Evolutionary conservation across 176 grass and related monocot genomes (phyloP).

Genomic region (sorghum (Sorghum bicolor)): Sorghum_bicolor_NCBIv3 NC_012874.2:66491501-66492000

Average conservation of each 20-base stretch:
- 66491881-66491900: neutral
- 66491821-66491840: neutral
- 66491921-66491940: conserved; percentile 12
- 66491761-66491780: neutral
- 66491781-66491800: conserved; percentile 19
- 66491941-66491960: neutral
- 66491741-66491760: neutral
- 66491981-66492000: conserved; percentile 5
- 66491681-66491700: conserved; percentile 36
- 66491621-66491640: conserved; percentile 59
- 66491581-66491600: conserved; percentile 90
- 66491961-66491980: neutral
- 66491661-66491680: conserved; percentile 54
- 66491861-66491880: conserved; percentile 11
- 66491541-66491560: conserved; percentile 83
- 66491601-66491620: conserved; percentile 78
- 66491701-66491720: neutral
- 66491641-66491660: conserved; percentile 69
- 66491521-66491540: conserved; percentile 76
- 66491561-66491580: conserved; percentile 93
- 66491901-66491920: conserved; percentile 6
- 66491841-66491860: neutral
- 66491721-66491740: neutral
- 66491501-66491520: conserved; percentile 84
- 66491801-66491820: neutral